These are phyloP conservation scores for Beauveria rudraprayagi DNA, from an alignment of 2,329 filamentous ascomycete genomes.

Conservation along the genomic window DNA sequence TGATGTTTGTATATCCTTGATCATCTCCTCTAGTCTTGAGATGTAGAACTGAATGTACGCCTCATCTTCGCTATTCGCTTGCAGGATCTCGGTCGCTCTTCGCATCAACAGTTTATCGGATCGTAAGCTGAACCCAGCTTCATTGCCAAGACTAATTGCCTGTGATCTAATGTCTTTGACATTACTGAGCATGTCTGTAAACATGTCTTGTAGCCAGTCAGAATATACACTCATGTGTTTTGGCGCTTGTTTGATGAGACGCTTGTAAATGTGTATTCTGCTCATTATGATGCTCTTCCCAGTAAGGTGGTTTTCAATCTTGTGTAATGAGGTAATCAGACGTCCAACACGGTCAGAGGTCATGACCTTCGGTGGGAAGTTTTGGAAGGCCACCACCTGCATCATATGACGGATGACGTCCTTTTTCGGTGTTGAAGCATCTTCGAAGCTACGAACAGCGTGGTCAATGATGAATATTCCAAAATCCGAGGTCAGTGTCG, in stretches of 20 bases:
- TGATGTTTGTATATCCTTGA: conserved; percentile 44
- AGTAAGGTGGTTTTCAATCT: conserved; percentile 62
- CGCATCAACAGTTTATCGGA: conserved; percentile 60
- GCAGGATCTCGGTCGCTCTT: conserved; percentile 56
- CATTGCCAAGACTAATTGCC: conserved; percentile 66
- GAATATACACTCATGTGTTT: conserved; percentile 61
- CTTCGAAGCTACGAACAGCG: conserved; percentile 64
- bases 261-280: conserved; percentile 70
- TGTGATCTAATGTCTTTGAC: conserved; percentile 67
- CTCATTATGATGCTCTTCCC: conserved; percentile 76
- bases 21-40: conserved; percentile 59
- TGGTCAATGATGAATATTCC: conserved; percentile 73
- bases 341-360: conserved; percentile 61
- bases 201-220: conserved; percentile 75
- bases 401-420: conserved; percentile 71
- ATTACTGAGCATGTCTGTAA: conserved; percentile 72
- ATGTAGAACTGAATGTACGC: conserved; percentile 64
- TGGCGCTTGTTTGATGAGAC: conserved; percentile 64
- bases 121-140: conserved; percentile 62
- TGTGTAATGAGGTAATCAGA: conserved; percentile 62
- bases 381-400: conserved; percentile 72
- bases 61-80: conserved; percentile 40
- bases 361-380: conserved; percentile 68
- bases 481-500: conserved; percentile 69
- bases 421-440: conserved; percentile 57